Conservation (phyloP, 2,329 filamentous ascomycete genomes). For the Ceratocystis smalleyi region DNA sequence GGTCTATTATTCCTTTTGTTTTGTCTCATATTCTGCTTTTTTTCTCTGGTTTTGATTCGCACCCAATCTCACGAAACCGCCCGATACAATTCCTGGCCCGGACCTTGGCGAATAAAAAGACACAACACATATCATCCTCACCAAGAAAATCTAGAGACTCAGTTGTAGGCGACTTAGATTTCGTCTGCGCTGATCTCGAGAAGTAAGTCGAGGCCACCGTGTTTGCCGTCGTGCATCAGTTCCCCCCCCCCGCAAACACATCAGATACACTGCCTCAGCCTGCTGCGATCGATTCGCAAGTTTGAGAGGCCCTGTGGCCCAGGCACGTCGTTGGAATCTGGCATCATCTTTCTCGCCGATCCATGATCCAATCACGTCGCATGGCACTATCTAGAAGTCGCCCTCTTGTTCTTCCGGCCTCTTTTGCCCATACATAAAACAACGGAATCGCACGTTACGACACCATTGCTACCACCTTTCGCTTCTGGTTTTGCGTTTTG, state of each 20-base stretch:
- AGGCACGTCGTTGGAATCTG: not conserved
- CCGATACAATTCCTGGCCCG: not conserved
- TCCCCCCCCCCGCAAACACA: not conserved
- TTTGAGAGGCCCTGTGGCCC: not conserved
- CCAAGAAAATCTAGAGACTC: slow-evolving; percentile 28
- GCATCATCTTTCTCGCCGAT: not conserved
- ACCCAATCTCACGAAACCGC: not conserved
- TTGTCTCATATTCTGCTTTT: slow-evolving; percentile 4
- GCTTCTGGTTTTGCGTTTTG: too few relatives aligned
- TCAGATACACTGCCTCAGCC: not conserved
- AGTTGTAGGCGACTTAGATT: slow-evolving; percentile 41
- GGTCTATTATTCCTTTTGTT: not conserved
- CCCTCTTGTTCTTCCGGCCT: not conserved
- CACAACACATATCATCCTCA: not conserved
- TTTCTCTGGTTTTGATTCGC: not conserved
- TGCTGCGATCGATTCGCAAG: not conserved
- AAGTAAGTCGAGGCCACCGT: slow-evolving; percentile 27
- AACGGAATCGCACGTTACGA: too few relatives aligned
- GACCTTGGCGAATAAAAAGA: not conserved
- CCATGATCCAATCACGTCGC: not conserved
- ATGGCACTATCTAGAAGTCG: not conserved
- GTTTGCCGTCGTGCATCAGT: too few relatives aligned
- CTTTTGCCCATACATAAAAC: too few relatives aligned
- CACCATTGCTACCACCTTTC: too few relatives aligned
- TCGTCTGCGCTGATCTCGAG: slow-evolving; percentile 50